Conservation (phyloP, 2,329 filamentous ascomycete species). For the Aspergillus tanneri region DNA sequence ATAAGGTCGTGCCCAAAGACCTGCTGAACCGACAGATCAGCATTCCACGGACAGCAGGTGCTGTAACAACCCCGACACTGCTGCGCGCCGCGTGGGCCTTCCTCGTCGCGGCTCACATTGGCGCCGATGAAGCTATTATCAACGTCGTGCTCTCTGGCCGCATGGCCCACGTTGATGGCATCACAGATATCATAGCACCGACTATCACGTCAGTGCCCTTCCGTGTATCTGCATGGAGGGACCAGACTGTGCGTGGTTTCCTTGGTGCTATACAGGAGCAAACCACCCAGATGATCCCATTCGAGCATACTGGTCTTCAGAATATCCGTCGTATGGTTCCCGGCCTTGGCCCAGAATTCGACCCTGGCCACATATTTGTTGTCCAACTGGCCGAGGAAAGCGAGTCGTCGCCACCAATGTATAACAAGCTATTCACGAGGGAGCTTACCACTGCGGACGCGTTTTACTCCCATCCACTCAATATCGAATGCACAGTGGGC, state of each 20-base stretch:
- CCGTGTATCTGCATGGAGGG: constrained; percentile 9
- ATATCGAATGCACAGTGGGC: too few relatives aligned
- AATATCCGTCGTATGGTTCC: constrained; percentile 10
- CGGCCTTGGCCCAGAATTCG: neutral
- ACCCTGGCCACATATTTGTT: neutral
- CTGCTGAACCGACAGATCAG: constrained; percentile 24
- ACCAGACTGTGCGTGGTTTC: constrained; percentile 10
- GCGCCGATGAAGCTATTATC: too few relatives aligned
- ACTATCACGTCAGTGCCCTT: constrained; percentile 13
- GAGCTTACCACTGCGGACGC: too few relatives aligned
- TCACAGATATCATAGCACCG: too few relatives aligned
- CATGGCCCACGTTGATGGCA: too few relatives aligned
- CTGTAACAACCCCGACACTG: too few relatives aligned
- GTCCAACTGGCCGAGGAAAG: neutral
- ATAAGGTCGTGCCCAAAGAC: neutral
- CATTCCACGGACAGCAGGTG: too few relatives aligned
- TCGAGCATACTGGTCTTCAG: constrained; percentile 21
- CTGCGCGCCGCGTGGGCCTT: too few relatives aligned
- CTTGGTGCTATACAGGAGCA: constrained; percentile 15
- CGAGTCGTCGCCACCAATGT: neutral
- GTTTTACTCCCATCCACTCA: too few relatives aligned
- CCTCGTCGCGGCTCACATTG: too few relatives aligned
- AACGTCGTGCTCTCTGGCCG: too few relatives aligned
- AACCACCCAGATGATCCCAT: constrained; percentile 13
- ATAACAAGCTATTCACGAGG: too few relatives aligned